These are phyloP conservation scores for Helianthus tuberosus DNA, from an alignment of 129 eudicot species.

Conservation along the genomic window DNA sequence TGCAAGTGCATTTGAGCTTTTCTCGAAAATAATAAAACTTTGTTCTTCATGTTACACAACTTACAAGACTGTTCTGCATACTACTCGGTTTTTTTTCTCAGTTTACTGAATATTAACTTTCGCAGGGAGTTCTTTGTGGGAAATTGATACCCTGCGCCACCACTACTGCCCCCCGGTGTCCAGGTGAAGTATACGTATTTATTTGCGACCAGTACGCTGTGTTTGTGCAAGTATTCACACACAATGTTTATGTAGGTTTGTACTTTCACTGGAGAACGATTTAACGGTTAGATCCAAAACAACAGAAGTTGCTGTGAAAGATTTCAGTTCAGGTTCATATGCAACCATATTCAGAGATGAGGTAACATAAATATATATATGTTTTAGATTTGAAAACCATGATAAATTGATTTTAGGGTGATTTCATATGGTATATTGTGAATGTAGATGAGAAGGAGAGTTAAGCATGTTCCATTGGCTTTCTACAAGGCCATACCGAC, in stretches of 20 bases:
- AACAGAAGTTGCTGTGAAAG: slow-evolving; percentile 69
- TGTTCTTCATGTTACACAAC: not conserved
- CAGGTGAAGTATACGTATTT: slow-evolving; percentile 42
- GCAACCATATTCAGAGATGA: slow-evolving; percentile 83
- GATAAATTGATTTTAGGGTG: not conserved
- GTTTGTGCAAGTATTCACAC: slow-evolving; percentile 1
- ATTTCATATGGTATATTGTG: not conserved
- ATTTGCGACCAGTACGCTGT: not conserved
- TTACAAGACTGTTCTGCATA: not conserved
- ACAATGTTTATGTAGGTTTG: slow-evolving; percentile 54
- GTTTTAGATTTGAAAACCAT: not conserved
- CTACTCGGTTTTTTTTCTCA: not conserved
- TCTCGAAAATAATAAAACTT: not conserved
- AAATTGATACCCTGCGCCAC: slow-evolving; percentile 83
- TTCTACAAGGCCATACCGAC: slow-evolving; percentile 73
- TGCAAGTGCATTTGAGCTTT: not conserved
- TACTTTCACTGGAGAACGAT: slow-evolving; percentile 85
- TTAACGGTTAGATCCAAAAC: slow-evolving; percentile 81
- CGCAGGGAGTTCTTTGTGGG: slow-evolving; percentile 97
- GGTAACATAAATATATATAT: slow-evolving; percentile 44
- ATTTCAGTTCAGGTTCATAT: slow-evolving; percentile 94
- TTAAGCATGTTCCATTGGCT: slow-evolving; percentile 91
- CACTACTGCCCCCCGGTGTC: slow-evolving; percentile 94
- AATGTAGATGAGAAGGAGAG: slow-evolving; percentile 77
- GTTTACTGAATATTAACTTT: not conserved